Percentiles rank a stretch among this genome's conserved stretches.
Conservation (phyloP, 192 early-diverging fungal genomes). For the Endogone sp. region DNA sequence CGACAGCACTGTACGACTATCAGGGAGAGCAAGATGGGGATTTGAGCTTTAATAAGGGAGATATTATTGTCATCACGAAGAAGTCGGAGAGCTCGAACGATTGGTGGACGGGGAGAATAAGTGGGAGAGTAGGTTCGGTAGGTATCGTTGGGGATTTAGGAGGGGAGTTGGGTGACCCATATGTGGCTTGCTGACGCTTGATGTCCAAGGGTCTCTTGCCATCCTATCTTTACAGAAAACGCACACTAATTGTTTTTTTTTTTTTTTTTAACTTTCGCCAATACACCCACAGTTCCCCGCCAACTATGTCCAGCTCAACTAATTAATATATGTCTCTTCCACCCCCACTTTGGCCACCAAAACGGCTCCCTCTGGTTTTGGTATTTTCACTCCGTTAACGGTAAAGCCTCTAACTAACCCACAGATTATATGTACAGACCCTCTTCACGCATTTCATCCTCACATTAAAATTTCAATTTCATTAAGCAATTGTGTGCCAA, state of each 20-base stretch:
- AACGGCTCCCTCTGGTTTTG: no score
- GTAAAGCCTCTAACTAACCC: no score
- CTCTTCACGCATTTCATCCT: no score
- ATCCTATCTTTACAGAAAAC: no score
- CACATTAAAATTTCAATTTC: no score
- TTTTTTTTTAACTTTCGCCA: not conserved
- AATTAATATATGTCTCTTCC: no score
- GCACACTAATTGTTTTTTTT: not conserved
- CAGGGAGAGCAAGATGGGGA: slow-evolving; percentile 33
- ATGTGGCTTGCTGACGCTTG: no score
- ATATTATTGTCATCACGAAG: slow-evolving; percentile 36
- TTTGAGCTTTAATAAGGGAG: slow-evolving; percentile 34
- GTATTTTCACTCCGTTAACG: no score
- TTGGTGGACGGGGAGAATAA: slow-evolving; percentile 41
- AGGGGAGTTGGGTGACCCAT: not conserved
- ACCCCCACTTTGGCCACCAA: no score
- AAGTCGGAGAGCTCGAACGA: slow-evolving; percentile 30
- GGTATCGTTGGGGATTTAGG: not conserved
- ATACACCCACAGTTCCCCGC: not conserved
- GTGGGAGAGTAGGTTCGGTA: slow-evolving; percentile 9
- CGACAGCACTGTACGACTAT: slow-evolving; percentile 37
- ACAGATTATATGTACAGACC: no score
- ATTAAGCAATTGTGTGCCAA: no score
- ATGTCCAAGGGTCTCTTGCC: no score
- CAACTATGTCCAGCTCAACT: not conserved